phyloP scores from a whole-genome alignment of 208 protist genomes.

The Crithidia thermophila region DNA sequence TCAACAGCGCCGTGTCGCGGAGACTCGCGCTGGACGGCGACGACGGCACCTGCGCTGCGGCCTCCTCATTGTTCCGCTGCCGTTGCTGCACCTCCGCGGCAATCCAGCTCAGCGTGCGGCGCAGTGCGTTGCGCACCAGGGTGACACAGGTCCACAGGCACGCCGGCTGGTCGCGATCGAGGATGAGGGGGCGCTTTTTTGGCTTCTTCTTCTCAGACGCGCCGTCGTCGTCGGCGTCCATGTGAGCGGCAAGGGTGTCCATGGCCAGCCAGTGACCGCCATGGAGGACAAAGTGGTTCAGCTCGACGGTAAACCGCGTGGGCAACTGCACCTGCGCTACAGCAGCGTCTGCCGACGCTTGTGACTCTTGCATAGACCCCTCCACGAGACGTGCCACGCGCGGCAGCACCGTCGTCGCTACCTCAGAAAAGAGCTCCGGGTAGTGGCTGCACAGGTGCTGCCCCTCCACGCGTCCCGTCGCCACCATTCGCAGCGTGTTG shows the following conservation, averaged over 20 bases:
- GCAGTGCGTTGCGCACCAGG: slow-evolving; percentile 60
- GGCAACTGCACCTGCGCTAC: slow-evolving; percentile 19
- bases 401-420: slow-evolving; percentile 46
- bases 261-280: slow-evolving; percentile 49
- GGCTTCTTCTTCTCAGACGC: background rate
- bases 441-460: slow-evolving; percentile 58
- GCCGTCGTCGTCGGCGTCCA: slow-evolving; percentile 14
- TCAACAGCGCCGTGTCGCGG: slow-evolving; percentile 25
- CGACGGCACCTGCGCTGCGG: too few species aligned
- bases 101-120: slow-evolving; percentile 50
- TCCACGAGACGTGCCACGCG: slow-evolving; percentile 47
- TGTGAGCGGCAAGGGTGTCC: slow-evolving; percentile 51
- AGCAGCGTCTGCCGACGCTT: background rate
- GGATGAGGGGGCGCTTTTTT: slow-evolving; percentile 27
- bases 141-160: slow-evolving; percentile 53
- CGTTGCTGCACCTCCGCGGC: slow-evolving; percentile 10
- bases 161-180: slow-evolving; percentile 64
- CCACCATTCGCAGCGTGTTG: slow-evolving; percentile 58
- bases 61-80: too few species aligned
- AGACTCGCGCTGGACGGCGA: too few species aligned
- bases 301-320: slow-evolving; percentile 53
- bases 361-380: slow-evolving; percentile 16
- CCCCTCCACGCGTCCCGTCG: slow-evolving; percentile 27
- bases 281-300: slow-evolving; percentile 74
- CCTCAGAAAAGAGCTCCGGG: slow-evolving; percentile 33